These are phyloP conservation scores for Pleurotus ostreatus DNA, from an alignment of 768 basidiomycete species.

Conservation along the genomic window DNA sequence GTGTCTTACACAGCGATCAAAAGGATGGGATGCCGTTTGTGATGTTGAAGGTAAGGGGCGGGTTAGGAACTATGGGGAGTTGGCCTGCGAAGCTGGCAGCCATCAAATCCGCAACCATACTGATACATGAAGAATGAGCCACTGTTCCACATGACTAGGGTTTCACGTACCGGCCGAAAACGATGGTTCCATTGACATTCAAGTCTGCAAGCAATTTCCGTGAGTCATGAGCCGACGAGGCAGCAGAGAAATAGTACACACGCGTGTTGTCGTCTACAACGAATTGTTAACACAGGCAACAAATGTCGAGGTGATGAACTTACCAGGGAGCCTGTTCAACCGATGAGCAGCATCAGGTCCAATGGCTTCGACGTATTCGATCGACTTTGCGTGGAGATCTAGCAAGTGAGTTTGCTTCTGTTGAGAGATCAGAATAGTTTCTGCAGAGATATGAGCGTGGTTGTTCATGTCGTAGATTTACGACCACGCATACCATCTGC, in stretches of 20 bases:
- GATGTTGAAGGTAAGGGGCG: slow-evolving; percentile 30
- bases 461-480: background rate
- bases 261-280: slow-evolving; percentile 30
- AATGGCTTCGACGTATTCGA: slow-evolving; percentile 35
- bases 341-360: slow-evolving; percentile 34
- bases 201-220: slow-evolving; percentile 19
- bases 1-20: no score
- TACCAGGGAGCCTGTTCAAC: slow-evolving; percentile 29
- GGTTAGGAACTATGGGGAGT: slow-evolving; percentile 33
- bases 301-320: background rate
- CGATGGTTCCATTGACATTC: slow-evolving; percentile 35
- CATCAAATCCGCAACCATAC: slow-evolving; percentile 37
- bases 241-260: slow-evolving; percentile 10
- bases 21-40: slow-evolving; percentile 28
- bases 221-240: background rate
- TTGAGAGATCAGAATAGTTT: slow-evolving; percentile 29
- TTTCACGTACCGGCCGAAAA: slow-evolving; percentile 28
- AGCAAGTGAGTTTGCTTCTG: slow-evolving; percentile 33
- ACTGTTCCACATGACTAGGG: no score
- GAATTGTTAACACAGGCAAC: background rate
- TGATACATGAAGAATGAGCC: slow-evolving; percentile 6
- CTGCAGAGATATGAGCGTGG: slow-evolving; percentile 13
- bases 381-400: slow-evolving; percentile 34
- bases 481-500: slow-evolving; percentile 24
- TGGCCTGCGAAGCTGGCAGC: slow-evolving; percentile 27